Conservation (phyloP, 768 basidiomycete species). For the Kwoniella botswanensis region DNA sequence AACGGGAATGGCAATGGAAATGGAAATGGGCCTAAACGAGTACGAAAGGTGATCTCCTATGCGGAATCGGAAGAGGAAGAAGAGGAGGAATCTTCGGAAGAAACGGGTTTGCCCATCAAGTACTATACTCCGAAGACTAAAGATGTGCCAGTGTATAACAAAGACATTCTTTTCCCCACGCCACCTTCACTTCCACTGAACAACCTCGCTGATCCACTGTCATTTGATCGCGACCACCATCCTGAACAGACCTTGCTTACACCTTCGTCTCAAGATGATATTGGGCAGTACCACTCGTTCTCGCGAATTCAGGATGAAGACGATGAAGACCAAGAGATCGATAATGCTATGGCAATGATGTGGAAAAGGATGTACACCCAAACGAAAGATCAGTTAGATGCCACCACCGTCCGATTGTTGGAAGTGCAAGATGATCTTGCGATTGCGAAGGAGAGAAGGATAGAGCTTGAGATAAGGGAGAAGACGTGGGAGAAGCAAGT, state of each 20-base stretch:
- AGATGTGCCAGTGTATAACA: neutral
- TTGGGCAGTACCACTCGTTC: too few species aligned
- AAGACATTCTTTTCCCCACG: neutral
- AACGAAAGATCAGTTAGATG: conserved; percentile 6
- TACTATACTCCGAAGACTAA: neutral
- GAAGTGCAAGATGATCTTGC: conserved; percentile 12
- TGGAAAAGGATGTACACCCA: conserved; percentile 11
- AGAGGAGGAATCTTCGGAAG: too few species aligned
- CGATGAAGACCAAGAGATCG: neutral
- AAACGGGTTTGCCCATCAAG: too few species aligned
- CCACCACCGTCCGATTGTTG: conserved; percentile 1
- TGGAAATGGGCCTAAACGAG: neutral
- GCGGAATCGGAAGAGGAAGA: too few species aligned
- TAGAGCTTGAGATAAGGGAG: neutral
- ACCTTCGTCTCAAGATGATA: neutral
- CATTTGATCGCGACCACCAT: neutral
- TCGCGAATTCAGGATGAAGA: neutral
- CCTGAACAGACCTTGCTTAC: neutral
- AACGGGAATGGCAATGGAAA: neutral
- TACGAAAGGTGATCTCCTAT: neutral
- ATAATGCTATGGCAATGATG: conserved; percentile 1
- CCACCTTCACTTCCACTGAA: neutral
- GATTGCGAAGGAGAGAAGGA: neutral
- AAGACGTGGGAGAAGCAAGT: neutral
- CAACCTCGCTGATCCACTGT: neutral